Evolutionary conservation across 352 stramenopile species (phyloP).

Genomic region (Globisporangium irregulare): DNA sequence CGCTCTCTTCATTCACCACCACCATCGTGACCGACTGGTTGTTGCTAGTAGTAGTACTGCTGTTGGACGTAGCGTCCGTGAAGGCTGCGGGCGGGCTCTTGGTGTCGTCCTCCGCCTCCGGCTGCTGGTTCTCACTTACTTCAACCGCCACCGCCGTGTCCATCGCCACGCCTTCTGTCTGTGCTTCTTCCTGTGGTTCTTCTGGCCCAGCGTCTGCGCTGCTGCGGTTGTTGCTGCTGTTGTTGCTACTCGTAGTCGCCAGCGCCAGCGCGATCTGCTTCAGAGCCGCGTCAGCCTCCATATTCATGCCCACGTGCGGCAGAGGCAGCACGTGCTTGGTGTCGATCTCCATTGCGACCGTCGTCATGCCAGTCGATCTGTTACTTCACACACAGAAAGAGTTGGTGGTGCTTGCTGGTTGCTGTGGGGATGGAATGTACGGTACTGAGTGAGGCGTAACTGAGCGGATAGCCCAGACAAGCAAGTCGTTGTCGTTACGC

Average conservation of each 20-base stretch:
- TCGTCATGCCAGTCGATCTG: conserved; percentile 6
- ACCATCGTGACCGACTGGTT: background rate
- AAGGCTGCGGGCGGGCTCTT: background rate
- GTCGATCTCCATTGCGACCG: conserved; percentile 11
- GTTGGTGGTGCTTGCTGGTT: background rate
- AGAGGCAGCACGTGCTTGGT: conserved; percentile 6
- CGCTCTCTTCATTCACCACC: conserved; percentile 11
- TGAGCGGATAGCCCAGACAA: background rate
- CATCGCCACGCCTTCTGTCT: background rate
- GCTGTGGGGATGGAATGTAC: too few species aligned
- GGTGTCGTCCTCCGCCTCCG: conserved; percentile 8
- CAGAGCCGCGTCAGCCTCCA: background rate
- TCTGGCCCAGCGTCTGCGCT: background rate
- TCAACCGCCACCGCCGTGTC: background rate
- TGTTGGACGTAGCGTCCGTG: background rate
- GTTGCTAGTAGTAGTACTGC: background rate
- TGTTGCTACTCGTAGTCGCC: background rate
- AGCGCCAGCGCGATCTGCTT: background rate
- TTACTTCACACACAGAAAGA: background rate
- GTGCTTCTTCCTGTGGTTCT: background rate
- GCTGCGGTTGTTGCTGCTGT: background rate
- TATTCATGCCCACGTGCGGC: background rate
- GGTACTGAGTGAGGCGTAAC: background rate
- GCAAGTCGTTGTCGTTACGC: background rate
- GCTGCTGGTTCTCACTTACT: conserved; percentile 9